Evolutionary conservation across 306 rosid genomes (phyloP), one percentile per base, ranked within the genome.

Genomic region (Cotoneaster glaucophyllus): DNA sequence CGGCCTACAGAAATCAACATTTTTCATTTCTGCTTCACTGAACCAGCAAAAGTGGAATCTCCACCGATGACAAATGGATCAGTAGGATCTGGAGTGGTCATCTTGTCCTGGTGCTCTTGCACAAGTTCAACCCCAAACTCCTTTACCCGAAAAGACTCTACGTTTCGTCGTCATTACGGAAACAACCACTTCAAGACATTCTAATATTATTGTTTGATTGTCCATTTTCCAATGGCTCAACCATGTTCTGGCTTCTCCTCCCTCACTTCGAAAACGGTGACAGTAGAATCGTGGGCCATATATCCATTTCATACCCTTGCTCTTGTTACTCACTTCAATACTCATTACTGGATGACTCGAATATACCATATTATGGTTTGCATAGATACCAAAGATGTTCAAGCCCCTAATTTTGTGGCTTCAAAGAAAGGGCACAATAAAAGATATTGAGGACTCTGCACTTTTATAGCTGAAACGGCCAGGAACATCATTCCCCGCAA

Each of bases 301-400:
- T 3, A 21, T 8, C 76, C 66, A 57, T 32, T 8, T 72, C 17
- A 21, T 22, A 57, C 21, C 76, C 11, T n/a, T 72, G 54, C 76
- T 72, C 53, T 72, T 17, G 18, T 72, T 57, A 2, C 29, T 11
- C 14, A 37, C 34, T 15, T 48, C 18, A 12, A 15, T 43, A 0
- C 15, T 48, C 18, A 48, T 14, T 0, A 0, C 3, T 24, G 18
- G 9, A 34, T 0, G 0, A 4, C 1, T 13, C 66, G 4, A 0
- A 13, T 1, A 0, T 0, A 7, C 0, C 13, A 15, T 1, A 31
- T 0, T 10, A 1, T 22, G 0, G 3, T n/a, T 14, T 53, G 15
- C 53, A 14, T 56, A 57, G 67, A 6, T 10, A 15, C 26, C n/a
- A 63, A 24, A 39, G 19, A 58, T n/a, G 21, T 58, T 39, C 21